Conservation (phyloP, 1,284 basidiomycete genomes). For the Ganoderma boninense region DNA sequence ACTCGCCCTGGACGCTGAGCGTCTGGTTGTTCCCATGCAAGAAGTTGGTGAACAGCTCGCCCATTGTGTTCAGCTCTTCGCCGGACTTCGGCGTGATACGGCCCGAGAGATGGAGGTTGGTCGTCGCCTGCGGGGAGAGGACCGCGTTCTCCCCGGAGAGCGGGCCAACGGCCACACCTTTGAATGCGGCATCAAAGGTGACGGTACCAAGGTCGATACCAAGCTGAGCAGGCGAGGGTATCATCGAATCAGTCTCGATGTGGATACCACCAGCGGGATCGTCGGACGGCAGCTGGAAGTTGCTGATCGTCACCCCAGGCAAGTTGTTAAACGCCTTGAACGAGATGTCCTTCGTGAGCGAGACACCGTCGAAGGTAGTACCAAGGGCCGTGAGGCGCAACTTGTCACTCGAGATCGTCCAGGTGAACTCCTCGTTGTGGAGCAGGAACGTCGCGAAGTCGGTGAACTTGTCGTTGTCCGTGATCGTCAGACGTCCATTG, state of each 20-base stretch:
- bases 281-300: slow-evolving; percentile 73
- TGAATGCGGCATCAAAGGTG: slow-evolving; percentile 70
- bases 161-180: slow-evolving; percentile 59
- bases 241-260: slow-evolving; percentile 71
- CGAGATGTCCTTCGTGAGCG: slow-evolving; percentile 68
- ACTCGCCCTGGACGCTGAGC: slow-evolving; percentile 65
- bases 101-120: slow-evolving; percentile 64
- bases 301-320: slow-evolving; percentile 73
- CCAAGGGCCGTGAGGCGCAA: slow-evolving; percentile 73
- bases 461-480: slow-evolving; percentile 62
- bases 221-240: slow-evolving; percentile 75
- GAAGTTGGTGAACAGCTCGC: slow-evolving; percentile 73
- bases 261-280: slow-evolving; percentile 75
- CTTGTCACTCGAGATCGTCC: slow-evolving; percentile 73
- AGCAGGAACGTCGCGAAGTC: slow-evolving; percentile 73
- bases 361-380: slow-evolving; percentile 74
- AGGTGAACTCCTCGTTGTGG: slow-evolving; percentile 72
- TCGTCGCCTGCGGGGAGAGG: slow-evolving; percentile 60
- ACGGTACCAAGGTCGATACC: slow-evolving; percentile 80
- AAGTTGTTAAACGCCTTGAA: slow-evolving; percentile 79
- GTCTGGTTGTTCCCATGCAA: slow-evolving; percentile 74
- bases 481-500: slow-evolving; percentile 62
- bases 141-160: slow-evolving; percentile 59
- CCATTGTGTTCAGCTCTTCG: slow-evolving; percentile 61
- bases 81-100: slow-evolving; percentile 70